Evolutionary conservation across 1,139 yeast species (phyloP).

Genomic region (Pichia sp.): DNA sequence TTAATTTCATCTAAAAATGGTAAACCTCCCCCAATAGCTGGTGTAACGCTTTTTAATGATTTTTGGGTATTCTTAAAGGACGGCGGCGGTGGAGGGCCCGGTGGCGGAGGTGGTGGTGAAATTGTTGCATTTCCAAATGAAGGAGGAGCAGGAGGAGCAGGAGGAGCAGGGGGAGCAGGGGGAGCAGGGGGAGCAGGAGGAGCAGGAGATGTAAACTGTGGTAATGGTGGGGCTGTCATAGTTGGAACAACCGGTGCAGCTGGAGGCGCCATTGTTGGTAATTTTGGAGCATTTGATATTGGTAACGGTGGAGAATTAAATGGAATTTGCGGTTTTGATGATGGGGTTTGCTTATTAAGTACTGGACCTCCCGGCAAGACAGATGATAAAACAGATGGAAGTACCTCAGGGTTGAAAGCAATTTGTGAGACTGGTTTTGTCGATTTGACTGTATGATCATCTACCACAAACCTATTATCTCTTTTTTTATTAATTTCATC

Average conservation of each 20-base stretch:
- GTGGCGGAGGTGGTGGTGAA: constrained; percentile 19
- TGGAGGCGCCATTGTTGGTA: constrained; percentile 21
- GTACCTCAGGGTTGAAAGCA: constrained; percentile 32
- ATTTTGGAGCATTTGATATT: constrained; percentile 21
- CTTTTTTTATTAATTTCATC: constrained; percentile 52
- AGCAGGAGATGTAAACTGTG: not conserved
- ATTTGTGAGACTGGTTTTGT: not conserved
- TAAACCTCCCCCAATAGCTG: constrained; percentile 28
- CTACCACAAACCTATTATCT: constrained; percentile 48
- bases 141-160: constrained; percentile 8
- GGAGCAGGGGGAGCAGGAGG: not conserved
- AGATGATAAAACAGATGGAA: constrained; percentile 38
- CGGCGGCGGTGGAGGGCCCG: constrained; percentile 17
- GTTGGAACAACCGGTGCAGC: constrained; percentile 17
- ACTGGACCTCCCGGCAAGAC: constrained; percentile 12
- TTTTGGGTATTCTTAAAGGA: constrained; percentile 11
- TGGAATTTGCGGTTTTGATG: constrained; percentile 17
- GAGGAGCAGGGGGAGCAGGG: constrained; percentile 2
- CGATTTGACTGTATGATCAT: constrained; percentile 14
- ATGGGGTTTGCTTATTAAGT: too few relatives aligned
- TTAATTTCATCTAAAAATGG: constrained; percentile 55
- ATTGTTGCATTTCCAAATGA: constrained; percentile 4
- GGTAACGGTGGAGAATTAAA: constrained; percentile 24
- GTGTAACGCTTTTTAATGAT: constrained; percentile 9
- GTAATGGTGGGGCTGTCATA: constrained; percentile 17